These are phyloP conservation scores for Cyclotella atomus DNA, from an alignment of 108 stramenopile genomes.

Conservation along the genomic window DNA sequence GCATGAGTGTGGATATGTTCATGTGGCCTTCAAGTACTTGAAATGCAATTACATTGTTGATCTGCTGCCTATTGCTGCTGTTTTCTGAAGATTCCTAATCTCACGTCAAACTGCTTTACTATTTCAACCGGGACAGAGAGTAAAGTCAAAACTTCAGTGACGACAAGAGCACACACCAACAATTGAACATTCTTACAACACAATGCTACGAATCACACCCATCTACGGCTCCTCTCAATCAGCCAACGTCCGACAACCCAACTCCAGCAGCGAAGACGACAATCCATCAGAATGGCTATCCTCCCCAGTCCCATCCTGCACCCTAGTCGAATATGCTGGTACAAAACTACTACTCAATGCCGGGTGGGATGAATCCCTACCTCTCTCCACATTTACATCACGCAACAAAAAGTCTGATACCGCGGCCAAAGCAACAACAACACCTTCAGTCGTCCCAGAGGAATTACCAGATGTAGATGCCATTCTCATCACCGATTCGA, in stretches of 20 bases:
- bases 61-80: too few species aligned
- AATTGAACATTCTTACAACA: too few species aligned
- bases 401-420: neutral
- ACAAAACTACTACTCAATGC: conserved; percentile 70
- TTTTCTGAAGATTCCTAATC: too few species aligned
- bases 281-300: conserved; percentile 52
- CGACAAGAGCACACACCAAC: too few species aligned
- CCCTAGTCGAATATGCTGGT: conserved; percentile 84
- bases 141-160: too few species aligned
- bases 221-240: neutral
- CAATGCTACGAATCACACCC: neutral
- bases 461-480: conserved; percentile 66
- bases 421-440: neutral
- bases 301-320: conserved; percentile 67
- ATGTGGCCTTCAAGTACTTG: too few species aligned
- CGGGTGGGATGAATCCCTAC: conserved; percentile 63
- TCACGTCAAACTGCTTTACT: too few species aligned
- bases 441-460: conserved; percentile 19
- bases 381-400: neutral
- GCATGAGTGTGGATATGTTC: too few species aligned
- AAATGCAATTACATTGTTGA: too few species aligned
- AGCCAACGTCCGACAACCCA: neutral
- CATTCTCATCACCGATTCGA: conserved; percentile 75
- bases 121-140: too few species aligned
- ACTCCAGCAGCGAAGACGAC: conserved; percentile 9